Evolutionary conservation across 176 grass and related monocot species (phyloP), one percentile per base, ranked within the genome.

Genomic region (Saccharum officinarum): DNA sequence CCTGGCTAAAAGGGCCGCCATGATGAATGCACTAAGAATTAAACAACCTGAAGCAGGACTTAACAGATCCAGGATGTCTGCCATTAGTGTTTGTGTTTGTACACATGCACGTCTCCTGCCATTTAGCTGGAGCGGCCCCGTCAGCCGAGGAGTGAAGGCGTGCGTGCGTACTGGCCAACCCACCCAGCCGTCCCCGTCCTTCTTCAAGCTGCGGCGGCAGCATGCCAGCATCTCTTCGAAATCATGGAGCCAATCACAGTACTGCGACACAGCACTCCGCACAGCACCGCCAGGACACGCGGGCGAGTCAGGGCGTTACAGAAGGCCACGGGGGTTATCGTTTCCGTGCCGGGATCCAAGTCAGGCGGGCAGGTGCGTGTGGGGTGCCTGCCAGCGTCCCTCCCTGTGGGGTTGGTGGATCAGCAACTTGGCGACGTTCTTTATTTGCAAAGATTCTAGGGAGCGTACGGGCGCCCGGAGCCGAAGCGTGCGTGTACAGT

Each of bases 361-460:
- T 82, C 72, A 81, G 49, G 10, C 17, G 3, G 14, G 40, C 23
- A 71, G 45, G 40, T 73, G n/a, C n/a, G 59, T 62, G n/a, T 62
- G 59, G 59, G 10, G n/a, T 18, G 20, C 20, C 45, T n/a, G 26
- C 26, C 25, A 31, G 62, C 4, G 33, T 3, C 54, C 4, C 62
- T 65, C 26, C 62, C 12, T 4, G 23, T 10, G 1, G 17, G 17
- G 23, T 39, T 15, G 80, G 47, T 71, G 80, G 31, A 71, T 12
- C 37, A 71, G 18, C 85, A 54, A 55, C 33, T 52, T 62, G 84
- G 4, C 16, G 20, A 1, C 36, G 6, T 84, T 91, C 62, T 84
- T 75, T 83, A 80, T 62, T 75, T 41, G 38, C 8, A 80, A 45
- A 79, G 80, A 90, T 86, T 82, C 77, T 50, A 45, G 22, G 71